A percentile compares a stretch with the other conserved stretches of the same genome.
Evolutionary conservation across 164 flowering plant genomes (phyloP).

Genomic region (Nymphaea thermarum): DNA sequence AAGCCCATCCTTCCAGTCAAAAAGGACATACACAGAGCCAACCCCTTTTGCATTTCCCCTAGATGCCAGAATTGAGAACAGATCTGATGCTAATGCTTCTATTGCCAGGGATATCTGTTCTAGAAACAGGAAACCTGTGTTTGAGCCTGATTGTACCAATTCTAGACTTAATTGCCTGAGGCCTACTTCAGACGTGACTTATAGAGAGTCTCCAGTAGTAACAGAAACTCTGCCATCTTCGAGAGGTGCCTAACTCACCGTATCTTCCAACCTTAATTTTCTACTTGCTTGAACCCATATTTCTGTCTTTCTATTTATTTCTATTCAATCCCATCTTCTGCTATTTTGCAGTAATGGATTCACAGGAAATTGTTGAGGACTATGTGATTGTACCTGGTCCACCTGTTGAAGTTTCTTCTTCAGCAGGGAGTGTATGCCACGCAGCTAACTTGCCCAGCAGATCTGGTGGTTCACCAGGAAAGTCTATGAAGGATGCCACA

Average conservation of each 20-base stretch:
- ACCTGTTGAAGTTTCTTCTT: constrained; percentile 44
- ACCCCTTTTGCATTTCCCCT: constrained; percentile 39
- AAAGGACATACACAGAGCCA: neutral
- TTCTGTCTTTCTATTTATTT: neutral
- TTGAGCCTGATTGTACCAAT: constrained; percentile 21
- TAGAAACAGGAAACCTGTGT: constrained; percentile 15
- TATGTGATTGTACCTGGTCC: constrained; percentile 91
- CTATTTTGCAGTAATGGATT: constrained; percentile 43
- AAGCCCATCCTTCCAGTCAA: constrained; percentile 33
- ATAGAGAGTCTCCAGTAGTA: constrained; percentile 17
- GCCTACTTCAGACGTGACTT: constrained; percentile 23
- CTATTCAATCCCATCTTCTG: constrained; percentile 1
- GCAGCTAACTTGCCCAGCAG: constrained; percentile 30
- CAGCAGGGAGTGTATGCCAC: constrained; percentile 36
- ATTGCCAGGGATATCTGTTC: constrained; percentile 23
- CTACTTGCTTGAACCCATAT: neutral
- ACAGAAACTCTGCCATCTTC: constrained; percentile 28
- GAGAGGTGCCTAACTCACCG: constrained; percentile 34
- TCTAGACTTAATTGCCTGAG: constrained; percentile 15
- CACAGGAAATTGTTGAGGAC: constrained; percentile 76
- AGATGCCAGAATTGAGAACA: constrained; percentile 26
- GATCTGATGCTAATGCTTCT: constrained; percentile 19
- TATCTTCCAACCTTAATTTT: neutral
- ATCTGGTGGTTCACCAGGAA: constrained; percentile 22
- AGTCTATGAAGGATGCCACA: constrained; percentile 16